Base-by-base conservation (phyloP, 148 eudicot genomes). In the Agrostemma githago region DNA sequence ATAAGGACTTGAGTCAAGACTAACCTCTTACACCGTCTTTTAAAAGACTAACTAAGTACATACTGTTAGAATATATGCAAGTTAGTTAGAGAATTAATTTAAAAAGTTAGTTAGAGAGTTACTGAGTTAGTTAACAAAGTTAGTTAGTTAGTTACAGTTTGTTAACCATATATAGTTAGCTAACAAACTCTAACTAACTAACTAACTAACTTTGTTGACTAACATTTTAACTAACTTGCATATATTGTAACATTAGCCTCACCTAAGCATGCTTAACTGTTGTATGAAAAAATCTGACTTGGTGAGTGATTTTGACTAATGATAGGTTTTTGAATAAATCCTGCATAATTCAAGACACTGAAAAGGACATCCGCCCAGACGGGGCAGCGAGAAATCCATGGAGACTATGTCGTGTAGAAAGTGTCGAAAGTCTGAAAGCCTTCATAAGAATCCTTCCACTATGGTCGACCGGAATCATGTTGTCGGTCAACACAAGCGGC, bases 251-350 rank as follows among this genome's bases (percentile, higher is more conserved):
- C 15, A 51, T 26, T 26, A 26, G 0, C 34, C 34, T 26, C 34
- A 26, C 34, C 34, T 26, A 26, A 26, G 34, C 34, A 26, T 1
- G 56, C 11, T 15, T 51, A 48, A 5, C 51, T 46, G 11, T 46
- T 6, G 51, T 2, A 10, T 46, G 6, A 10, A 43, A 43, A 43
- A 4, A 43, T 43, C 8, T 46, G 2, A 11, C 4, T 26, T 62
- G 34, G 34, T 21, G n/a, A 1, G 17, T 17, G 53, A 66, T 66
- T 10, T n/a, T 42, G 16, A n/a, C 15, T 11, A 17, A 43, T 9
- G 72, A n/a, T 66, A 92, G 96, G 86, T 90, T 79, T 69, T 71
- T 90, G 68, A 85, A 92, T 59, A 88, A 89, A 77, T 90, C 93
- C 8, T 90, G 96, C 80, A 82, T 87, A 5, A 85, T 87, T 65